phyloP scores from a whole-genome alignment of 305 asterid genomes.

The Plantago rigida region DNA sequence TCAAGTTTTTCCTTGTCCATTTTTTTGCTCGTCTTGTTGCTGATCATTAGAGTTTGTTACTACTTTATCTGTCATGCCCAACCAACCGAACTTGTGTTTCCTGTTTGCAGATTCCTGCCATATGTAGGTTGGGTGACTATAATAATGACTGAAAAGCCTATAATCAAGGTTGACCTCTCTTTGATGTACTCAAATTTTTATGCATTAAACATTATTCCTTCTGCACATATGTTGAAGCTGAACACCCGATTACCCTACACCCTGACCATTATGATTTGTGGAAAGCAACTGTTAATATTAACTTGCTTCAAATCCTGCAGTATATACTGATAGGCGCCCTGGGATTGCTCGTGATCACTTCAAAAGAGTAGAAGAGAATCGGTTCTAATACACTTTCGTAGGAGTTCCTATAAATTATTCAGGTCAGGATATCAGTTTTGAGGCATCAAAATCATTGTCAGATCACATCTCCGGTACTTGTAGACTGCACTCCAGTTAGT shows the following conservation, averaged over 20 bases:
- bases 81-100: neutral
- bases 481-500: neutral
- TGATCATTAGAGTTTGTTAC: too few relatives aligned
- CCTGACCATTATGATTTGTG: neutral
- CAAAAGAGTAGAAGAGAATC: conserved; percentile 58
- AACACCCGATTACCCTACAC: too few relatives aligned
- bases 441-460: conserved; percentile 7
- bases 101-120: conserved; percentile 71
- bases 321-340: conserved; percentile 81
- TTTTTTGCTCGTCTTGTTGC: too few relatives aligned
- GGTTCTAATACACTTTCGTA: neutral
- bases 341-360: conserved; percentile 90
- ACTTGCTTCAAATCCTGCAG: conserved; percentile 41
- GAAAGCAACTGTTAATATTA: conserved; percentile 8
- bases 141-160: conserved; percentile 96
- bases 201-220: neutral
- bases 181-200: neutral
- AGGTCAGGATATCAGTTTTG: neutral
- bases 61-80: neutral
- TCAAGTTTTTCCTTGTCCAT: too few relatives aligned
- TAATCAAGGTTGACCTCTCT: conserved; percentile 57
- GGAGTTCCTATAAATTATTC: neutral
- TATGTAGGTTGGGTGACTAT: conserved; percentile 99
- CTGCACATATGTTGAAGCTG: too few relatives aligned
- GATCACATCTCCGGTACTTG: conserved; percentile 9